Conservation (phyloP, 768 basidiomycete genomes). For the Lactarius deliciosus region DNA sequence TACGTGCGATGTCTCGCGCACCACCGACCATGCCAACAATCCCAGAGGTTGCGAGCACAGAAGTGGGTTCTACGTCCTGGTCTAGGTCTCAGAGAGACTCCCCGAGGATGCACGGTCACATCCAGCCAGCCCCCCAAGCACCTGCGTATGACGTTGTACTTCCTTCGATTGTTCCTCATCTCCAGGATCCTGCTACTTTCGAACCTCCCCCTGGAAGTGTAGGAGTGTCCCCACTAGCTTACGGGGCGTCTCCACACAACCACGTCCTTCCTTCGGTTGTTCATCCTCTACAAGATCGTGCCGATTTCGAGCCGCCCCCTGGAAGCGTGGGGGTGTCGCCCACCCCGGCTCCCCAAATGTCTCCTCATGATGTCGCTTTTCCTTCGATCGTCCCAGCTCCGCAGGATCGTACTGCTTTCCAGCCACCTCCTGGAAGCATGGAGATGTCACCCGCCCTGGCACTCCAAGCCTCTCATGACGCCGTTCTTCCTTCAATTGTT, state of each 20-base stretch:
- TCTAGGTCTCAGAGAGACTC: conserved; percentile 17
- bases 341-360: background rate
- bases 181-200: conserved; percentile 3
- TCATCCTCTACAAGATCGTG: background rate
- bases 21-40: conserved; percentile 26
- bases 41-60: conserved; percentile 28
- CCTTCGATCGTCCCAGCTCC: background rate
- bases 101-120: background rate
- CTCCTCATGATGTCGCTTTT: background rate
- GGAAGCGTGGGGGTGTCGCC: background rate
- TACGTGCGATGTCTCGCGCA: conserved; percentile 10
- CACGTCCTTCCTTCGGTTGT: background rate
- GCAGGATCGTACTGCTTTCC: background rate
- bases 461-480: background rate
- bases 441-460: background rate
- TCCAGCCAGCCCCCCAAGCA: background rate
- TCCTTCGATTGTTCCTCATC: background rate
- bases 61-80: conserved; percentile 13
- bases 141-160: background rate
- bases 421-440: background rate
- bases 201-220: conserved; percentile 12
- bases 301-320: background rate
- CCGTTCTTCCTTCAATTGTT: background rate
- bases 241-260: background rate
- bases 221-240: background rate